These are phyloP conservation scores for Ceratobasidium sp. DNA, from an alignment of 1,284 basidiomycete genomes.

Conservation along the genomic window DNA sequence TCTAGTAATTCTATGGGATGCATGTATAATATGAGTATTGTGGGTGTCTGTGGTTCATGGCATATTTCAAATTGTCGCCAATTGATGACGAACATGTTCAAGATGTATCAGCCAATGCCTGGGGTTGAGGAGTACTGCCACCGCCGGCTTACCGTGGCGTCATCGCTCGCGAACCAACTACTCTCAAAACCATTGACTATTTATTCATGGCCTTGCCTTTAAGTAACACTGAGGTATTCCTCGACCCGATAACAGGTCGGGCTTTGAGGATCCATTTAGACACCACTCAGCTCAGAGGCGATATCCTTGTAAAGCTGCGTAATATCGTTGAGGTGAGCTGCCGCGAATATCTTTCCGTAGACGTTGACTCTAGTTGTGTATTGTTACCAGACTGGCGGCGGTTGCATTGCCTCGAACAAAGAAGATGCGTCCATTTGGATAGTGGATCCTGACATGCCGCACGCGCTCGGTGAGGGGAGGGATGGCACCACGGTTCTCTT, in stretches of 20 bases:
- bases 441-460: constrained; percentile 23
- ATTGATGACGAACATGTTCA: constrained; percentile 6
- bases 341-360: not conserved
- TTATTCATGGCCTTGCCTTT: not conserved
- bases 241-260: constrained; percentile 17
- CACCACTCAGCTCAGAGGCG: constrained; percentile 2
- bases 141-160: not conserved
- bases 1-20: constrained; percentile 22
- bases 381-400: constrained; percentile 15
- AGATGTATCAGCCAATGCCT: not conserved
- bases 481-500: constrained; percentile 6
- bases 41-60: not conserved
- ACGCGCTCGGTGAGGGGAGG: constrained; percentile 21
- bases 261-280: constrained; percentile 27
- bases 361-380: not conserved
- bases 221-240: not conserved
- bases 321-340: constrained; percentile 16
- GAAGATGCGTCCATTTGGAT: constrained; percentile 38
- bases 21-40: constrained; percentile 17
- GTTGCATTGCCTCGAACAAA: constrained; percentile 11
- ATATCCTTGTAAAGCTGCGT: constrained; percentile 8
- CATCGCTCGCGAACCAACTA: not conserved
- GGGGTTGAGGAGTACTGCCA: constrained; percentile 14
- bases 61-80: not conserved
- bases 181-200: not conserved